A percentile compares a stretch with the other conserved stretches of the same genome.
Conservation (phyloP, 257 asterid species). For the Solanum clarkiae region DNA sequence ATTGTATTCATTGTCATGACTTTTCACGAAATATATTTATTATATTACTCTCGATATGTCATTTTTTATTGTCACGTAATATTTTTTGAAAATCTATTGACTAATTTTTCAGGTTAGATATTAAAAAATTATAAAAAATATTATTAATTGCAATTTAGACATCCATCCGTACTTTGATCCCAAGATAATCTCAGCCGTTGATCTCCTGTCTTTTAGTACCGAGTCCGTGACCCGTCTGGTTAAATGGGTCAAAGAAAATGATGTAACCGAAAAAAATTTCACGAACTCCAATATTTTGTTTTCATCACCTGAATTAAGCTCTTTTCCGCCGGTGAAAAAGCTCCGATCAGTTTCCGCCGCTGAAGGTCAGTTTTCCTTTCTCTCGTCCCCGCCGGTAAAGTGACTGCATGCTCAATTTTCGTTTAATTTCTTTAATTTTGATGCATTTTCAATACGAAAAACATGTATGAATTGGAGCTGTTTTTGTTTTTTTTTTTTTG, state of each 20-base stretch:
- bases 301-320: not conserved
- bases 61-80: no score
- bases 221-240: not conserved
- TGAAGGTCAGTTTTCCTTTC: not conserved
- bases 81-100: no score
- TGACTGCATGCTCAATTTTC: not conserved
- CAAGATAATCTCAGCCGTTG: not conserved
- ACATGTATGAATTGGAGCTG: not conserved
- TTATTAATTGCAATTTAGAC: not conserved
- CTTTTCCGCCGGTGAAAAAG: not conserved
- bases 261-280: not conserved
- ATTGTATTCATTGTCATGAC: no score
- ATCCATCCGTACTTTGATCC: not conserved
- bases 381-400: not conserved
- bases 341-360: not conserved
- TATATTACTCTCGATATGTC: no score
- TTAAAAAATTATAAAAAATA: no score
- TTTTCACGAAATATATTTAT: no score
- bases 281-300: not conserved
- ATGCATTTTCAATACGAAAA: not conserved
- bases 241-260: not conserved
- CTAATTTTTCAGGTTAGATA: no score
- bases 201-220: not conserved
- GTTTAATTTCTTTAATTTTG: not conserved
- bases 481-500: not conserved